These are phyloP conservation scores for Boletellus deceptivus DNA, from an alignment of 1,284 basidiomycete genomes.

Conservation along the genomic window DNA sequence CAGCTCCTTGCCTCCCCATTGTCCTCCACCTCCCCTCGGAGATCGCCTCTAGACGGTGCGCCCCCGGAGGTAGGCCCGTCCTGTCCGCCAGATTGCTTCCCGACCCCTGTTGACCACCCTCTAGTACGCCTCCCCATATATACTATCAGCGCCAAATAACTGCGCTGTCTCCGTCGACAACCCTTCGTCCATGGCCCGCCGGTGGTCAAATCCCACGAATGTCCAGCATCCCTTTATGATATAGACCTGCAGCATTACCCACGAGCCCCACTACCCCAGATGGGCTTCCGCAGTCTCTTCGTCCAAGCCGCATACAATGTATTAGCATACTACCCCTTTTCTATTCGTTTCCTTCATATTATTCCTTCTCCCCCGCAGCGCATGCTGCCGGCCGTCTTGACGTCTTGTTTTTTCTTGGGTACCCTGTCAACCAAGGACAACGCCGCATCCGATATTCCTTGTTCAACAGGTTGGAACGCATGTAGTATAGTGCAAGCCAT, in stretches of 20 bases:
- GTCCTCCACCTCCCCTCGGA: conserved; percentile 27
- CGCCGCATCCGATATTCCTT: conserved; percentile 20
- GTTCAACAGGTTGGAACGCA: conserved; percentile 31
- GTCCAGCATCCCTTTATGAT: conserved; percentile 35
- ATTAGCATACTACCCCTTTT: conserved; percentile 8
- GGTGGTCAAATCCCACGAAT: conserved; percentile 30
- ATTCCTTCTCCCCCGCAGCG: conserved; percentile 9
- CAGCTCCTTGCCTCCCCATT: conserved; percentile 28
- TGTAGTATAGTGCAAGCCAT: conserved; percentile 31
- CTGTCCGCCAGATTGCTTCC: not conserved
- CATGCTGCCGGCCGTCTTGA: conserved; percentile 19
- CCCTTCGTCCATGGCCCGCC: conserved; percentile 35
- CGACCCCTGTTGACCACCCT: conserved; percentile 5
- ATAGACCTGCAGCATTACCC: conserved; percentile 24
- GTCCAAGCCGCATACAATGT: conserved; percentile 16
- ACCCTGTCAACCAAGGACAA: conserved; percentile 21
- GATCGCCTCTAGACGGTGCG: conserved; percentile 23
- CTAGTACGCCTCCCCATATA: conserved; percentile 27
- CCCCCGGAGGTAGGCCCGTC: conserved; percentile 28
- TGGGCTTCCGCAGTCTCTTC: conserved; percentile 9
- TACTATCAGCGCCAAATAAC: conserved; percentile 26
- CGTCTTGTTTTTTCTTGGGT: conserved; percentile 32
- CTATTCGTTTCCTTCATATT: conserved; percentile 5
- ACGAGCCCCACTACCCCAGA: conserved; percentile 1
- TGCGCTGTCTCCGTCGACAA: conserved; percentile 33